Evolutionary conservation across 1,139 yeast genomes (phyloP), one percentile per base, ranked within the genome.

Genomic region (Hansenula lynferdii): DNA sequence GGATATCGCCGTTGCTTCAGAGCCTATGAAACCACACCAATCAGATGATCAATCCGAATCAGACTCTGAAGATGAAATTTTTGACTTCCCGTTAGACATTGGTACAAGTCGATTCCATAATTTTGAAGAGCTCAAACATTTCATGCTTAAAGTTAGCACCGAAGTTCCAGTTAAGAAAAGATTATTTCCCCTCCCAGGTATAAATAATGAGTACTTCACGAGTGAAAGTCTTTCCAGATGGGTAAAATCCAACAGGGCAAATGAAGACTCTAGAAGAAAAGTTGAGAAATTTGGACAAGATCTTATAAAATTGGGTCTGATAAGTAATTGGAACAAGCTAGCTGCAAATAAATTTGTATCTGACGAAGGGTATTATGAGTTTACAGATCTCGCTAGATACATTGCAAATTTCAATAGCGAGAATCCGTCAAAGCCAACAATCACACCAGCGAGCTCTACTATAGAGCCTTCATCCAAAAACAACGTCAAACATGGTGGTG

Each of bases 181-280:
- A 35, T 19, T 54, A 35, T 49, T 53, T 14, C 52, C 60, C 8
- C 35, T 54, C 6, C 56, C 60, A 2, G 54, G 55, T 17, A 44
- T 54, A 14, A 47, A 52, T 21, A 54, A 54, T 40, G 51, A 49
- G 14, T 49, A 48, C 34, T 48, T 48, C 33, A 34, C 44, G 3
- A 43, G 52, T 22, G 50, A 48, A 26, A 40, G 34, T 29, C 43
- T 50, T 26, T 33, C 41, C 7, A 20, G 35, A 9, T 51, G 53
- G 51, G 42, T 51, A 8, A 45, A 26, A 22, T 11, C 31, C 2
- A 35, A 34, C 18, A 41, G 41, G 14, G 23, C 34, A 11, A 40
- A 42, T 19, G 50, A 51, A 23, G 49, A 47, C 31, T 40, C 54
- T 1, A 44, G 48, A 14, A 34, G 38, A 4, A 46, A 44, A n/a